Base-by-base conservation (phyloP, 805 yeast genomes). In the Ogataea allantospora region DNA sequence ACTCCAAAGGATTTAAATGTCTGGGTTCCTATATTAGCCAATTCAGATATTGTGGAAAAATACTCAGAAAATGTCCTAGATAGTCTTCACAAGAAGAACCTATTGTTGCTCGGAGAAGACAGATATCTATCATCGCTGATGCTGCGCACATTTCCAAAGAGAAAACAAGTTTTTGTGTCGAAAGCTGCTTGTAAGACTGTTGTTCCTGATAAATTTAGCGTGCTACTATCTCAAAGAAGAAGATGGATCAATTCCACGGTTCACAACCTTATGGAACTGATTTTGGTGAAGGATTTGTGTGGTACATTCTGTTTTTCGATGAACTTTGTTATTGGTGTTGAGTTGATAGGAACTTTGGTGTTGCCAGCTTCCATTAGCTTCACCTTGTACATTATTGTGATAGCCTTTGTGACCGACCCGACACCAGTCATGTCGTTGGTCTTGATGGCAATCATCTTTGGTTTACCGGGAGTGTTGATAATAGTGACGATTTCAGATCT, bases 201-300 rank as follows among this genome's bases (percentile, higher is more conserved):
- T 44, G 96, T 83, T n/a, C 97, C 97, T 0, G 83, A 81, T 51
- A 71, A 72, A 33, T 88, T 88, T 59, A 72, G 65, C 46, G 93
- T 88, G 32, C 68, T 88, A 47, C 68, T 88, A 31, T 88, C 96
- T 1, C 97, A 88, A 60, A 82, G 97, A 60, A 86, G 97, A 67
- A 84, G 97, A 60, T 88, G 97, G 97, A 88, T 88, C 52, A 88
- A 88, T 62, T 88, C 96, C 4, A 89, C 97, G 0, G 89, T 88
- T 24, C 97, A 88, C 63, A 88, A 88, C 56, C 73, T 88, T 62
- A 75, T 89, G 79, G 97, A 88, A 61, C 75, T 88, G 54, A 85
- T 83, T 4, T 65, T 86, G 45, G 89, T 88, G 14, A 78, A 79
- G 36, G 96, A 88, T 59, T 70, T 89, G 47, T 88, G 97, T 71